Evolutionary conservation across 2,329 filamentous ascomycete genomes (phyloP), one percentile per base, ranked within the genome.

Genomic region (Fusarium torulosum): DNA sequence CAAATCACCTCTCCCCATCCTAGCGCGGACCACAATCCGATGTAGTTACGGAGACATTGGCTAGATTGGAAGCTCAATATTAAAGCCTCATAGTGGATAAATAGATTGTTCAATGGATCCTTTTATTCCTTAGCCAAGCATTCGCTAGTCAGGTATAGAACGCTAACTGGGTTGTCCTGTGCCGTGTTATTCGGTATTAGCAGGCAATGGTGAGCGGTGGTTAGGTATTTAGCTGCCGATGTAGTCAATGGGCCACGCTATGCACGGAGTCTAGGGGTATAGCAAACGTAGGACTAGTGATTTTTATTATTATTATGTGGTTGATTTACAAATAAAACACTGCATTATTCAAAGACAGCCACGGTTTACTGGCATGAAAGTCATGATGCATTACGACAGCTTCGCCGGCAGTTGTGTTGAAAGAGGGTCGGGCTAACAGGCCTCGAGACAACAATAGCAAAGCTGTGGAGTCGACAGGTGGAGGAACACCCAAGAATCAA

Each of bases 381-480:
- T 20, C 14, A 49, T 54, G 56, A 67, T 29, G 40, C 57, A 69
- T 53, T 45, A 53, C 49, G 41, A 57, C 52, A 66, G 29, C 29
- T 33, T 50, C 17, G 31, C 40, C 66, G 66, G 66, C 66, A 69
- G 53, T 69, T 69, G 66, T 59, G 33, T 37, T 44, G 56, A 62
- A 52, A 69, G 66, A 69, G 66, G 66, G 61, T 63, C 66, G 37
- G 42, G 42, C 60, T 62, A 69, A 70, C 45, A 69, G 59, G 53
- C 59, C 70, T 66, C 59, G 54, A 69, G 50, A 68, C 52, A 66
- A 58, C 62, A 64, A 69, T 62, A 63, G 54, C 50, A 65, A 65
- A 59, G 59, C 44, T 66, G 70, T 72, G 70, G 70, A 62, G 70
- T 63, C 58, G 40, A 21, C 40, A 41, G 51, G 61, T 59, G 57